Conservation (phyloP, 768 basidiomycete genomes). For the Hygrocybe punicea region DNA sequence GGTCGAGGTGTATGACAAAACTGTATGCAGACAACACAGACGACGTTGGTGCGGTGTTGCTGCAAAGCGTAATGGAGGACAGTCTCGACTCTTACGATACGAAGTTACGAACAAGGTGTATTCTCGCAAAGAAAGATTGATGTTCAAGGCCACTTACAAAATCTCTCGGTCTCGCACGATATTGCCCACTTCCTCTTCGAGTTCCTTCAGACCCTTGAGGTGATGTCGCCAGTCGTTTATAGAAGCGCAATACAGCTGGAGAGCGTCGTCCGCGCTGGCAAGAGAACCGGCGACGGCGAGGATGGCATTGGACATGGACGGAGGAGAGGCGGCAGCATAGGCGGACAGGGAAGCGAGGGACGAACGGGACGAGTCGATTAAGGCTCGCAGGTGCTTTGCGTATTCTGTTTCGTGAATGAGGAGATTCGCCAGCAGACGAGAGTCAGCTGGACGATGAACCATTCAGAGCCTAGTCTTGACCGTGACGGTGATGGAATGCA, state of each 20-base stretch:
- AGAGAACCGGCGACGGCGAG: constrained; percentile 56
- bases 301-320: constrained; percentile 52
- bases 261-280: constrained; percentile 63
- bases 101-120: no score
- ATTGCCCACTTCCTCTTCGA: constrained; percentile 71
- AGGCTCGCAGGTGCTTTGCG: constrained; percentile 51
- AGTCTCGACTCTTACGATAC: no score
- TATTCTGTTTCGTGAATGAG: constrained; percentile 71
- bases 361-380: constrained; percentile 57
- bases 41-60: no score
- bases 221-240: constrained; percentile 66
- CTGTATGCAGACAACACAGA: no score
- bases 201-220: constrained; percentile 54
- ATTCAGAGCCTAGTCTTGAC: no score
- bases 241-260: constrained; percentile 55
- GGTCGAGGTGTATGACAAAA: no score
- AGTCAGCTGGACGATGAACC: constrained; percentile 73
- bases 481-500: no score
- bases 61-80: no score
- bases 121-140: no score
- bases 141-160: constrained; percentile 57
- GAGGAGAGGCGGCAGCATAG: constrained; percentile 66
- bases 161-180: constrained; percentile 77
- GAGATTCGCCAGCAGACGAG: constrained; percentile 66
- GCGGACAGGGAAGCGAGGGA: constrained; percentile 67